Base-by-base conservation (phyloP, 73 alveolate species). In the Durusdinium trenchii region DNA sequence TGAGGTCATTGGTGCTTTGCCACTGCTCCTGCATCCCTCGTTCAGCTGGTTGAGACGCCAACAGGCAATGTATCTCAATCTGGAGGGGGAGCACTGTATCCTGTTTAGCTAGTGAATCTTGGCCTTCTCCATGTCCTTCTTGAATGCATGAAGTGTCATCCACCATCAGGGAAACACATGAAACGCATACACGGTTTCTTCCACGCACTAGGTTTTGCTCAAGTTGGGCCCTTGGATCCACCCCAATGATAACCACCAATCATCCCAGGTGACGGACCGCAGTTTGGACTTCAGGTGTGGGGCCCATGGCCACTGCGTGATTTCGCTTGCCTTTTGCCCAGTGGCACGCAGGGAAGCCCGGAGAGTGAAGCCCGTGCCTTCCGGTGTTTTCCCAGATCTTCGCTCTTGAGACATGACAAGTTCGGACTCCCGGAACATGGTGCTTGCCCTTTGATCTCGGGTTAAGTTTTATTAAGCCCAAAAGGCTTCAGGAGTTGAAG, bases 281-380 rank as follows among this genome's bases (percentile, higher is more conserved):
- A 23, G 12, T 64, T 64, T 28, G 45, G 79, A 28, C 43, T 42
- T n/a, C 76, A 84, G 98, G 98, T 91, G 18, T 91, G 98, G 98
- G 98, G 98, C 45, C 98, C 98, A 3, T 91, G 98, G 98, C 89
- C 98, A 36, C 57, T 91, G 87, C 98, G 98, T 1, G 98, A 91
- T 57, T 67, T 91, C 35, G 89, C 98, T 14, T 91, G 98, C 64
- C 38, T 67, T 40, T 45, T 91, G 46, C 98, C 98, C 57, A 54
- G 87, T 5, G 98, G 98, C 43, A 46, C 67, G 89, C 43, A 9
- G 81, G 51, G 95, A 4, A 38, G 4, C 94, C 61, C 3, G 28
- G 12, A 23, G 30, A 28, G 36, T 4, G 18, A 6, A 62, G 36
- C 76, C 76, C 76, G 32, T 12, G 76, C 18, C 4, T 62, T 20